Evolutionary conservation across 164 flowering plant genomes (phyloP).

Genomic region (Sedum album): DNA sequence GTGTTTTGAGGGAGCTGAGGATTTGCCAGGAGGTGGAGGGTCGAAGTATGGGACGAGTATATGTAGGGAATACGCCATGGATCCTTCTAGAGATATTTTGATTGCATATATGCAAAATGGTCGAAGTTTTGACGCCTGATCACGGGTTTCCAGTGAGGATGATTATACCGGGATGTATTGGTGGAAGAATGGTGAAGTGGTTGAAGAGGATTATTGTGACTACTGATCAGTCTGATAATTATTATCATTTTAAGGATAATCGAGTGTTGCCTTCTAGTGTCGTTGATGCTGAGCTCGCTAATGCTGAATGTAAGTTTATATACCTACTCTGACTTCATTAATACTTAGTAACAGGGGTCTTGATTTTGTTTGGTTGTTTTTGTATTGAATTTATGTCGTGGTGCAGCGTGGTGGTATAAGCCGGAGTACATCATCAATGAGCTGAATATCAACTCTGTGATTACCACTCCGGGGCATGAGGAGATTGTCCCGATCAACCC

Average conservation of each 20-base stretch:
- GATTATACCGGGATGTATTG: conserved; percentile 90
- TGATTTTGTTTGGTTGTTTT: not conserved
- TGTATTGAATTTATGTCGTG: not conserved
- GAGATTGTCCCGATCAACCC: conserved; percentile 83
- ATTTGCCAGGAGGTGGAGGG: conserved; percentile 92
- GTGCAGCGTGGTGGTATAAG: conserved; percentile 98
- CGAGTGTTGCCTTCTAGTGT: conserved; percentile 86
- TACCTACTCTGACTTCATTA: not conserved
- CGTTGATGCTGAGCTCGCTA: conserved; percentile 76
- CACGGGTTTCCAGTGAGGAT: conserved; percentile 89
- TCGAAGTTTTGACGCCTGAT: conserved; percentile 57
- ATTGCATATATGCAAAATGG: conserved; percentile 97
- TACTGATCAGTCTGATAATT: conserved; percentile 49
- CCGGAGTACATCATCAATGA: conserved; percentile 92
- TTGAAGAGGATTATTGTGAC: conserved; percentile 67
- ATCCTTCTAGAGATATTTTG: conserved; percentile 68
- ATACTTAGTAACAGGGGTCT: too few relatives aligned
- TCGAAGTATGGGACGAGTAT: conserved; percentile 89
- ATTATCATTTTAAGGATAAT: conserved; percentile 81
- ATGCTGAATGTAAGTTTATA: conserved; percentile 61
- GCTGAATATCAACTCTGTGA: conserved; percentile 89
- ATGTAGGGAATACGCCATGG: conserved; percentile 63
- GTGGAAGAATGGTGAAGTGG: conserved; percentile 99
- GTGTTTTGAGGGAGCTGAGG: conserved; percentile 95
- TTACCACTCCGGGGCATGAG: conserved; percentile 82